Evolutionary conservation across 2,329 filamentous ascomycete species (phyloP), one percentile per base, ranked within the genome.

Genomic region (Allantophomopsis lycopodina): DNA sequence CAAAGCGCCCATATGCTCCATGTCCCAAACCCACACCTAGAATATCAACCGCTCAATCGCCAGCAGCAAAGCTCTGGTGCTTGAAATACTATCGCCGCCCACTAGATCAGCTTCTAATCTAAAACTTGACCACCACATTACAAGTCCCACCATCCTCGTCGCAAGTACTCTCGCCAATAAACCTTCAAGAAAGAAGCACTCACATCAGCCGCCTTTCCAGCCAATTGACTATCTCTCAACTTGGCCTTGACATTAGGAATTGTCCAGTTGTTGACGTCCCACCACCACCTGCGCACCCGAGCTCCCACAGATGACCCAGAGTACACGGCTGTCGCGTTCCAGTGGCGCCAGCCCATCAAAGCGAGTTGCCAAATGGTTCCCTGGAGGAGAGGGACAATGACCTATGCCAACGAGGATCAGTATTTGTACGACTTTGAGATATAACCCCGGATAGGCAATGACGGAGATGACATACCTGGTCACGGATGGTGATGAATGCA

Each of bases 241-340:
- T 14, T 37, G 6, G 14, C 35, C 18, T 41, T 37, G 33, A 15
- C 32, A 14, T 17, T 34, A 12, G 35, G 20, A 2, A 42, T 36
- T 23, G 37, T 39, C 91, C 91, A 96, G 53, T 93, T 86, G 55
- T 96, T 96, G 14, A 94, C 83, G 16, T 73, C 75, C 65, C 86
- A 95, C 89, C 91, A 98, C 91, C 89, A 96, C 48, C 87, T 70
- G 50, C 91, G 71, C 37, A 91, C 63, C 48, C 73, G 75, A 6
- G 83, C 85, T 16, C 91, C 91, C 13, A 83, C 64, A 18, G 76
- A 79, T 50, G 75, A 76, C 7, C 91, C 91, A 46, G 76, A 78
- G 48, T 94, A 69, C 54, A 79, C 77, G 12, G 84, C 79, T 42
- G 72, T 81, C 44, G 73, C 71, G 60, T 96, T 95, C 83, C 83